Conservation (phyloP, 139 green algal genomes). For the Marvania coccoides region DNA sequence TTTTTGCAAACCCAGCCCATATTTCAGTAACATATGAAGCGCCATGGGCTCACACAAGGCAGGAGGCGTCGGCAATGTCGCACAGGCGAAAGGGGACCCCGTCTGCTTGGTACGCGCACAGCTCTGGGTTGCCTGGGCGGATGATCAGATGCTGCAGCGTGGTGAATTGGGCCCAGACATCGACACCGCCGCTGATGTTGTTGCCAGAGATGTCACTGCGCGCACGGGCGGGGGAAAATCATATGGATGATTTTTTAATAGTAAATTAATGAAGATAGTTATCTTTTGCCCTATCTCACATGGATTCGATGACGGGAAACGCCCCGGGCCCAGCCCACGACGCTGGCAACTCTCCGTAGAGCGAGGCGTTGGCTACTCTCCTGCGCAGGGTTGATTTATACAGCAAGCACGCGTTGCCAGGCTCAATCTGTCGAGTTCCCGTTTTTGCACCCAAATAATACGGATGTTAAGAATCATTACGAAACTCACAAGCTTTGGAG, state of each 20-base stretch:
- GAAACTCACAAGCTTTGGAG: not conserved
- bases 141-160: slow-evolving; percentile 9
- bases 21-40: not conserved
- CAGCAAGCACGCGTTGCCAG: too few relatives aligned
- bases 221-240: not conserved
- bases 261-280: not conserved
- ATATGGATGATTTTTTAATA: not conserved
- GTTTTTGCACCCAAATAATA: too few relatives aligned
- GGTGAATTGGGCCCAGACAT: not conserved
- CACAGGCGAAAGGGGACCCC: slow-evolving; percentile 3
- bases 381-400: too few relatives aligned
- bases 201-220: not conserved
- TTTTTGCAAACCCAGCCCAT: not conserved
- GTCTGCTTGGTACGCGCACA: not conserved
- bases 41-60: not conserved
- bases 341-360: not conserved
- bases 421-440: too few relatives aligned
- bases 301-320: not conserved
- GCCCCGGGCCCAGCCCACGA: not conserved
- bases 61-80: not conserved
- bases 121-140: slow-evolving; percentile 5
- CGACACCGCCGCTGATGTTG: not conserved
- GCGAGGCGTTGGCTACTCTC: not conserved
- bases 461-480: too few relatives aligned
- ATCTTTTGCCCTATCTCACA: not conserved